Percentiles rank a stretch among this genome's conserved stretches.
phyloP scores from a whole-genome alignment of 2,329 filamentous ascomycete genomes.

The Thielaviopsis populi region DNA sequence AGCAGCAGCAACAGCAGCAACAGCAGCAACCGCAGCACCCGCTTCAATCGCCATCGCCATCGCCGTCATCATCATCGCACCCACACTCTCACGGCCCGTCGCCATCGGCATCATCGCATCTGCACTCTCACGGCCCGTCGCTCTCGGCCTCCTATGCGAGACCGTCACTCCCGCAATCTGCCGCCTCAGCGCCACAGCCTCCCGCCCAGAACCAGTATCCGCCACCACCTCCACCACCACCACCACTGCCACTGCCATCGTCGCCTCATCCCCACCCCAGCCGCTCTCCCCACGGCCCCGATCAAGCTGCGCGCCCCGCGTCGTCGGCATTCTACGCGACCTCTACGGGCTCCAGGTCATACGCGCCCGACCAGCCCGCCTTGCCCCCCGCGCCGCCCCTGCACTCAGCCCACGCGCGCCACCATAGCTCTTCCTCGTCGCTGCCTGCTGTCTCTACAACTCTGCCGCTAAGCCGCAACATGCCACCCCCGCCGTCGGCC shows the following conservation, averaged over 20 bases:
- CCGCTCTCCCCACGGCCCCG: constrained; percentile 7
- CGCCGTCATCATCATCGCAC: neutral
- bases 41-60: neutral
- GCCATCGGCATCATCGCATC: neutral
- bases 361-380: constrained; percentile 15
- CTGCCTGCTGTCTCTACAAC: constrained; percentile 20
- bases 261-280: constrained; percentile 3
- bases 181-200: neutral
- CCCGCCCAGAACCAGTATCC: neutral
- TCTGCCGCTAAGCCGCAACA: constrained; percentile 26
- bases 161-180: neutral
- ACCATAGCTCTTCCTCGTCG: constrained; percentile 31
- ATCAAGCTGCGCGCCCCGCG: neutral
- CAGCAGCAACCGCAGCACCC: constrained; percentile 2
- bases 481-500: constrained; percentile 25
- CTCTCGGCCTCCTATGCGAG: neutral
- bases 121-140: neutral
- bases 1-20: neutral
- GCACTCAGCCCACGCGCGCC: constrained; percentile 27
- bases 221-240: neutral
- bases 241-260: neutral
- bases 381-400: constrained; percentile 19
- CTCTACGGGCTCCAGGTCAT: constrained; percentile 8
- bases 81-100: neutral
- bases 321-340: constrained; percentile 12